phyloP scores from a whole-genome alignment of 352 stramenopile species.

The Phytophthora pini region DNA sequence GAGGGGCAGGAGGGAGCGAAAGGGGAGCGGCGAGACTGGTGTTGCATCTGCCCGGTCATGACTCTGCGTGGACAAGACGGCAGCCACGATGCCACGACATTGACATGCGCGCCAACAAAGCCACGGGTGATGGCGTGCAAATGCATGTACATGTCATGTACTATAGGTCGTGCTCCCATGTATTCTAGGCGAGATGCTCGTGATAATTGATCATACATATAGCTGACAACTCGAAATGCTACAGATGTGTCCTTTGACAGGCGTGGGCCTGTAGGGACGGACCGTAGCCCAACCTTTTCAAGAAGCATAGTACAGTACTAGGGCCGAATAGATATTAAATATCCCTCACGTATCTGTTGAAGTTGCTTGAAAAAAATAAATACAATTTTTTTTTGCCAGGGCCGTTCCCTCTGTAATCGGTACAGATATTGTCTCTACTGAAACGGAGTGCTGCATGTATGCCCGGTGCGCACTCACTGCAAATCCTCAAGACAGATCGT shows the following conservation, averaged over 20 bases:
- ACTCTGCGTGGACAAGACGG: constrained; percentile 11
- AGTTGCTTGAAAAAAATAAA: too few species aligned
- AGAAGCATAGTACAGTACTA: too few species aligned
- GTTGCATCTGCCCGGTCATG: constrained; percentile 11
- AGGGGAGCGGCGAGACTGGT: constrained; percentile 15
- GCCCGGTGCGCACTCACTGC: not conserved
- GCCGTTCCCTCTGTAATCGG: not conserved
- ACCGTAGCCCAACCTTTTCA: too few species aligned
- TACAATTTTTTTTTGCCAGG: too few species aligned
- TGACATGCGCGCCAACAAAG: not conserved
- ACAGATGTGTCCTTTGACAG: too few species aligned
- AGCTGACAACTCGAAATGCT: too few species aligned
- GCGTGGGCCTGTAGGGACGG: too few species aligned
- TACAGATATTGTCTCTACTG: not conserved
- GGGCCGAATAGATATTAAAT: too few species aligned
- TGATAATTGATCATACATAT: too few species aligned
- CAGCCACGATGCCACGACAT: constrained; percentile 4
- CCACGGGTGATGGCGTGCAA: not conserved
- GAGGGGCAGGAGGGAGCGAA: constrained; percentile 21
- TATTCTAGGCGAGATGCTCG: not conserved
- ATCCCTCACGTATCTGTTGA: too few species aligned
- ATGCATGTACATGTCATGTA: not conserved
- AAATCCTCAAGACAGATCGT: constrained; percentile 1
- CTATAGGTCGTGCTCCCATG: not conserved
- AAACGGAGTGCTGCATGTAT: not conserved